Conservation (phyloP, 805 yeast genomes). For the Ogataea paradorogensis region DNA sequence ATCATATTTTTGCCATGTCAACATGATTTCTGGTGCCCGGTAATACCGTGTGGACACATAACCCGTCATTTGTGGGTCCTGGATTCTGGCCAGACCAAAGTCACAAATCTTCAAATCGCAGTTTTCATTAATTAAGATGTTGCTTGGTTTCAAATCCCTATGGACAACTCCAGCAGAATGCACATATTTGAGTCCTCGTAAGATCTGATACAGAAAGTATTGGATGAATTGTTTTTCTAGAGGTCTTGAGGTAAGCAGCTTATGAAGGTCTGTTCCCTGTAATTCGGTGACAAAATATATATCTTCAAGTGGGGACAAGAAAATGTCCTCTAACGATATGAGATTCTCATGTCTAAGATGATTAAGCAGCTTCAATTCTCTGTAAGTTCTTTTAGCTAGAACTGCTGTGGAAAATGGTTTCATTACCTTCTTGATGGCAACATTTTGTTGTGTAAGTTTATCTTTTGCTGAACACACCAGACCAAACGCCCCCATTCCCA, state of each 20-base stretch:
- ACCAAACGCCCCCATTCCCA: conserved; percentile 99
- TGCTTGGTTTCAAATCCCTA: conserved; percentile 91
- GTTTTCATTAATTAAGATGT: conserved; percentile 85
- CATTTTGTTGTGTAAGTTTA: conserved; percentile 84
- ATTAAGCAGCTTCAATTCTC: conserved; percentile 90
- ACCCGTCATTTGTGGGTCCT: conserved; percentile 99
- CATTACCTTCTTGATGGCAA: conserved; percentile 97
- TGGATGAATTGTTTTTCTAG: conserved; percentile 95
- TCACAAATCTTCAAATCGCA: conserved; percentile 95
- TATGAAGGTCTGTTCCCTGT: conserved; percentile 94
- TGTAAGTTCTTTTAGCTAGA: conserved; percentile 91
- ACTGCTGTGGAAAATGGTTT: conserved; percentile 95
- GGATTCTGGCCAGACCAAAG: conserved; percentile 94
- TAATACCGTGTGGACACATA: conserved; percentile 94
- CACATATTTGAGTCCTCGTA: conserved; percentile 89
- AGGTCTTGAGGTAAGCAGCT: conserved; percentile 88
- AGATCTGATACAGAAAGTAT: conserved; percentile 91
- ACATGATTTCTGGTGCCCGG: conserved; percentile 98
- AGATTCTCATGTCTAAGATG: conserved; percentile 93
- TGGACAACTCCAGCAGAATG: conserved; percentile 96
- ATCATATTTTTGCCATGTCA: conserved; percentile 97
- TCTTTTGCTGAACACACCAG: conserved; percentile 95
- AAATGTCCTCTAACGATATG: conserved; percentile 89
- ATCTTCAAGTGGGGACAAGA: conserved; percentile 91
- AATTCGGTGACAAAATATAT: conserved; percentile 94